A percentile compares a stretch with the other conserved stretches of the same genome.
These are phyloP conservation scores for Russula foetens DNA, from an alignment of 768 basidiomycete species.

Conservation along the genomic window DNA sequence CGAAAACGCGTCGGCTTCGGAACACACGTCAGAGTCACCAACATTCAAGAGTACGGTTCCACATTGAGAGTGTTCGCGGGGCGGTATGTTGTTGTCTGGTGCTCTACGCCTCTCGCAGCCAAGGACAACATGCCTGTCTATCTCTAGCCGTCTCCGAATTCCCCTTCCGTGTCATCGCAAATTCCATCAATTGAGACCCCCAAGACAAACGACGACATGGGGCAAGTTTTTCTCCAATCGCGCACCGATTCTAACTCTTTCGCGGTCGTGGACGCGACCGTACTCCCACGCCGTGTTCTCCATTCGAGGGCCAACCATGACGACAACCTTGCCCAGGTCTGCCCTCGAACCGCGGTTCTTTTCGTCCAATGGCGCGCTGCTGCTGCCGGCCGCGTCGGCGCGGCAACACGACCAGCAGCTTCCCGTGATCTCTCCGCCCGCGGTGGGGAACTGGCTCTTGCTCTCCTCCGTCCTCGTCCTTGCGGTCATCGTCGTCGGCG, in stretches of 20 bases:
- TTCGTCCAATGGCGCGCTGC: constrained; percentile 29
- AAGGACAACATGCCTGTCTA: background rate
- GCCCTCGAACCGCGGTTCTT: constrained; percentile 32
- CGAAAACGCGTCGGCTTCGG: background rate
- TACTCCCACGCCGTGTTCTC: background rate
- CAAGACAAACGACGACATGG: too few species aligned
- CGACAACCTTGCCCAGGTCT: background rate
- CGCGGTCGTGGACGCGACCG: background rate
- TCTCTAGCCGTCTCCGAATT: too few species aligned
- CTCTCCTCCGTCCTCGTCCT: constrained; percentile 80
- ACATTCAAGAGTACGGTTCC: too few species aligned
- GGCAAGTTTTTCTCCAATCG: background rate
- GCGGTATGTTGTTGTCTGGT: background rate
- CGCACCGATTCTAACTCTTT: too few species aligned
- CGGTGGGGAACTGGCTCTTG: constrained; percentile 81
- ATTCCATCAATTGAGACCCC: too few species aligned
- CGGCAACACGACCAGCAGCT: constrained; percentile 24
- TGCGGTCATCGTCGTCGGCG: constrained; percentile 90
- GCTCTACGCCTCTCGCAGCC: background rate
- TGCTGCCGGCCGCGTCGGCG: background rate
- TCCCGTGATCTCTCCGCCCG: constrained; percentile 55
- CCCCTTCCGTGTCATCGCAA: background rate
- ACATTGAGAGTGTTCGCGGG: background rate
- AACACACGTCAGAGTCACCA: too few species aligned
- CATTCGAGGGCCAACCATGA: too few species aligned